Base-by-base conservation (phyloP, 352 stramenopile species). In the Thraustochytrium striatum region DNA sequence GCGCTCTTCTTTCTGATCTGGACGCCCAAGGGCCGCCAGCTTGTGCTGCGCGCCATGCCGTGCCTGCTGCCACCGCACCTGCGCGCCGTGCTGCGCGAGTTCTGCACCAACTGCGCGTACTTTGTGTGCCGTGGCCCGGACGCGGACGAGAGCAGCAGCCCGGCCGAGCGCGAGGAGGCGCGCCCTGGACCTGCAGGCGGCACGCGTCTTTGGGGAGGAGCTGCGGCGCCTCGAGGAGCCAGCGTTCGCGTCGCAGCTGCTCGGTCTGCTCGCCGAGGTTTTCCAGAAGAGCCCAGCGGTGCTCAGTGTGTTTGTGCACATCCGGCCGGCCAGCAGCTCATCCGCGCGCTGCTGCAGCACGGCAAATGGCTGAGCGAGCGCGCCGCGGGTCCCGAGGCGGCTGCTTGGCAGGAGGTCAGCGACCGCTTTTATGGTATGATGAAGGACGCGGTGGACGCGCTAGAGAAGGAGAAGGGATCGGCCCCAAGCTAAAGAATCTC, bases 41-140 rank as follows among this genome's bases (percentile, higher is more conserved):
- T 75, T 21, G 65, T 75, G 13, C 39, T 75, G 39, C 65, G 65
- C 0, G 44, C 65, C 44, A 75, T 75, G 13, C 65, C 65, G n/a
- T 75, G 65, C 41, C 50, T 75, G 44, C 65, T 75, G 13, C 25
- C 65, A 43, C 65, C 65, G 43, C 65, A 75, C 52, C 35, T 58
- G 28, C 65, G 65, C 35, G 43, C 44, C 25, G 44, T 75, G 16
- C 50, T 75, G n/a, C 44, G 52, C 44, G 61, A 39, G 2, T 75
- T 75, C 41, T 75, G 65, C 65, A 75, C 65, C 21, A 75, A 75
- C 30, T 75, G 65, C 50, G 65, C 65, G 11, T 75, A 75, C 65
- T 75, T 75, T 75, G 65, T 75, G 3, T 75, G 65, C 65, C 65
- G 65, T 30, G 61, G 61, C 65, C 65, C 65, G 8, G 65, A 75